A percentile compares a stretch with the other conserved stretches of the same genome.
These are phyloP conservation scores for Globisporangium irregulare DNA, from an alignment of 352 stramenopile species.

Conservation along the genomic window DNA sequence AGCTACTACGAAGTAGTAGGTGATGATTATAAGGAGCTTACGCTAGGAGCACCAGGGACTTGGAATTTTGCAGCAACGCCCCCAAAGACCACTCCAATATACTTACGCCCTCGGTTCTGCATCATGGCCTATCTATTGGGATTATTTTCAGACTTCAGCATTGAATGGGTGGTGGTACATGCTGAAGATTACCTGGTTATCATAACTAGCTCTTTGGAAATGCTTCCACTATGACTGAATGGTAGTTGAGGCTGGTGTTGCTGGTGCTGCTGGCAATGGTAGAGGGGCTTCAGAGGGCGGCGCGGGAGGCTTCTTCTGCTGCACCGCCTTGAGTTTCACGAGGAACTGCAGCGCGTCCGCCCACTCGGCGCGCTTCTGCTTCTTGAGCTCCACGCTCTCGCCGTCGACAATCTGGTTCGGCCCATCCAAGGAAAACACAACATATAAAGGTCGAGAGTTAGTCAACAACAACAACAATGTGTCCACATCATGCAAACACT, in stretches of 20 bases:
- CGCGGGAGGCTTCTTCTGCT: slow-evolving; percentile 19
- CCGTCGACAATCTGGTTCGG: slow-evolving; percentile 52
- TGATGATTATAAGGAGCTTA: background rate
- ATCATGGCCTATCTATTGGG: background rate
- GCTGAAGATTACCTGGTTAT: background rate
- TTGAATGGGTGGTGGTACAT: background rate
- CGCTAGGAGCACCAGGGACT: background rate
- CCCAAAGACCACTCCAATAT: background rate
- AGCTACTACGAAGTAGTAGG: background rate
- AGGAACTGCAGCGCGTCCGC: slow-evolving; percentile 71
- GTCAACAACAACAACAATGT: background rate
- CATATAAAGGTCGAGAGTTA: background rate
- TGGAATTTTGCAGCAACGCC: background rate
- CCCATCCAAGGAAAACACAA: background rate
- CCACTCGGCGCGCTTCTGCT: slow-evolving; percentile 59
- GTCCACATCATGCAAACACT: background rate
- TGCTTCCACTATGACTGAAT: background rate
- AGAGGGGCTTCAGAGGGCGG: background rate
- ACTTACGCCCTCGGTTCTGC: background rate
- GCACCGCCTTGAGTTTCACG: slow-evolving; percentile 56
- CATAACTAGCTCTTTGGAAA: no score
- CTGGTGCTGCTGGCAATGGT: no score
- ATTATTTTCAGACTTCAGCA: background rate
- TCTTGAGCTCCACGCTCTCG: slow-evolving; percentile 60
- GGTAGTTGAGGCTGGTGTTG: background rate